Base-by-base conservation (phyloP, 371 early-diverging fungal genomes). In the Syncephalastrum sp. region DNA sequence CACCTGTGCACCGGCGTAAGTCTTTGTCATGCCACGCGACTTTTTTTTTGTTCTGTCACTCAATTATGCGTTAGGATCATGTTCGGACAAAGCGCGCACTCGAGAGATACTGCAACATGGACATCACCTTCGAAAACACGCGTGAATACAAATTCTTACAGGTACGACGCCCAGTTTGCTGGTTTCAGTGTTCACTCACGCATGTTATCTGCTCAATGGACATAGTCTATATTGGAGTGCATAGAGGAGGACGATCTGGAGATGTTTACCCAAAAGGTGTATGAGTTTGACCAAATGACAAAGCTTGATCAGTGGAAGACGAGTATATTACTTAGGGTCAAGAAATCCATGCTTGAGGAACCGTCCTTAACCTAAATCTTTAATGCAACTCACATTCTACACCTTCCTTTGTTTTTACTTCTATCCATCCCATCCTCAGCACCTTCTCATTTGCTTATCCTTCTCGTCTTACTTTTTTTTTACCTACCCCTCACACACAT, bases 291-390 rank as follows among this genome's bases (percentile, higher is more conserved):
- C 72, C 82, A 89, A 53, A 60, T 97, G 48, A 87, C 92, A 12
- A 88, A 91, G 70, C 82, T 98, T 43, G 98, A 98, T 77, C 81
- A 85, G 65, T 98, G 98, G 98, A 97, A 97, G 73, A 97, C 97
- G 5, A 83, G 89, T 38, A 79, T 96, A 43, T 72, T 98, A 54
- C 79, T 97, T 52, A 82, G 85, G 54, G 89, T 95, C 67, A 98
- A 98, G 79, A 72, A 76, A 53, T 25, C 67, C 5, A 65, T 76
- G 25, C 71, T 72, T 8, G 52, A 61, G 47, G 70, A 72, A 49
- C 52, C 64, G 68, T 50, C 76, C 68, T 44, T 75, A 70, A 56
- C 21, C 17, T 16, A 53, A 29, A 24, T 21, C 21, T 17, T 16
- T 24, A 33, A 33, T 33, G 38, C 38, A 33, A 10, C 38, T 10